These are phyloP conservation scores for Avena insularis DNA, from an alignment of 176 grass and related monocot genomes.

Conservation along the genomic window DNA sequence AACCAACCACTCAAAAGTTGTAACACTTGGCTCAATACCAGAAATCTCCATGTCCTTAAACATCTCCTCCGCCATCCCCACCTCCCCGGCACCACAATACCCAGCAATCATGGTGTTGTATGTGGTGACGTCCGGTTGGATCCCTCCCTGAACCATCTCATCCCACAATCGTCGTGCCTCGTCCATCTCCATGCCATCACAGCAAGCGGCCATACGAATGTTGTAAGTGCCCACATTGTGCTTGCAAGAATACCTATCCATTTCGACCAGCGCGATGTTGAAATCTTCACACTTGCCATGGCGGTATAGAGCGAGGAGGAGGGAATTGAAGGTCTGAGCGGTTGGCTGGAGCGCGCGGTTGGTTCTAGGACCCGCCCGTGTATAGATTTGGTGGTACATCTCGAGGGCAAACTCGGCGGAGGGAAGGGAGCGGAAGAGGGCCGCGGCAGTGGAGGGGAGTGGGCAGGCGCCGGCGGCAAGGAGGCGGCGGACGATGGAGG, in stretches of 20 bases:
- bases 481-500: conserved; percentile 28
- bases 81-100: conserved; percentile 47
- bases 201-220: conserved; percentile 48
- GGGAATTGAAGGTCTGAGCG: conserved; percentile 52
- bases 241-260: conserved; percentile 48
- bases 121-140: conserved; percentile 47
- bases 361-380: background rate
- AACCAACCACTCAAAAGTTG: conserved; percentile 60
- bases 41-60: conserved; percentile 56
- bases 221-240: conserved; percentile 59
- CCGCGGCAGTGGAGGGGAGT: conserved; percentile 21
- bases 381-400: conserved; percentile 55
- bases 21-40: conserved; percentile 50
- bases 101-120: conserved; percentile 69
- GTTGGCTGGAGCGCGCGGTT: conserved; percentile 38
- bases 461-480: conserved; percentile 15
- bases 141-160: conserved; percentile 52
- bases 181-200: conserved; percentile 40
- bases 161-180: conserved; percentile 43
- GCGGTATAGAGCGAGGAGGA: conserved; percentile 57
- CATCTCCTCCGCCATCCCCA: conserved; percentile 60
- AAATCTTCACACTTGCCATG: conserved; percentile 44
- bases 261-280: conserved; percentile 42
- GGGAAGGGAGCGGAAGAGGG: conserved; percentile 36
- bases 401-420: conserved; percentile 45